phyloP scores from a whole-genome alignment of 176 grass and related monocot genomes.

The Luzula sylvatica region DNA sequence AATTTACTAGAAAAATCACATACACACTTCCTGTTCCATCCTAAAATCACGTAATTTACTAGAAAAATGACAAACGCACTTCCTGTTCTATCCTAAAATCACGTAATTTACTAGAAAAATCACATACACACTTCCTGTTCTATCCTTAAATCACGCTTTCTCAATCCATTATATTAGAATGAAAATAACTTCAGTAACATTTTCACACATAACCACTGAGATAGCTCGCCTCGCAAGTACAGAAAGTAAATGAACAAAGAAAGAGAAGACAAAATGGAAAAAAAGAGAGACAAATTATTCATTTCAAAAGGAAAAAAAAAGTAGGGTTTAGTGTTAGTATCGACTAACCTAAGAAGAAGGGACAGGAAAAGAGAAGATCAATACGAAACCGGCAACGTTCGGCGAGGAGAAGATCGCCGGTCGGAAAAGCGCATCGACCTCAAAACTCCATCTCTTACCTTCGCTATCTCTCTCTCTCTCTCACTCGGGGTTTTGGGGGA shows the following conservation, averaged over 20 bases:
- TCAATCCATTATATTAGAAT: too few relatives aligned
- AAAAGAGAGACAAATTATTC: neutral
- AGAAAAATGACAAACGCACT: neutral
- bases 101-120: neutral
- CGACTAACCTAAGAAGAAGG: neutral
- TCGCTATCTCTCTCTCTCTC: too few relatives aligned
- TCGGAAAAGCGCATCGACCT: constrained; percentile 1
- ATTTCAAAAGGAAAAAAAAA: neutral
- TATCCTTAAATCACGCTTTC: neutral
- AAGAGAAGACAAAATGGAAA: neutral
- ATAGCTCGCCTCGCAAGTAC: neutral
- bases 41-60: neutral
- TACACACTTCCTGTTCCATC: neutral
- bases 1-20: neutral
- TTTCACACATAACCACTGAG: too few relatives aligned
- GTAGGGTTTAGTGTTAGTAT: neutral
- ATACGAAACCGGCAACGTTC: neutral
- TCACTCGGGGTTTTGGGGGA: too few relatives aligned
- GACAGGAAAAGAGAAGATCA: neutral
- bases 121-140: neutral
- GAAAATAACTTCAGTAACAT: too few relatives aligned
- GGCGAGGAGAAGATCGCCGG: constrained; percentile 3
- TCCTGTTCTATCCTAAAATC: neutral
- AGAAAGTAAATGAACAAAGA: neutral
- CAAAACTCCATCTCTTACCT: neutral